Percentiles rank a stretch among this genome's conserved stretches.
Conservation (phyloP, 345 rosid genomes). For the Gossypium stocksii region DNA sequence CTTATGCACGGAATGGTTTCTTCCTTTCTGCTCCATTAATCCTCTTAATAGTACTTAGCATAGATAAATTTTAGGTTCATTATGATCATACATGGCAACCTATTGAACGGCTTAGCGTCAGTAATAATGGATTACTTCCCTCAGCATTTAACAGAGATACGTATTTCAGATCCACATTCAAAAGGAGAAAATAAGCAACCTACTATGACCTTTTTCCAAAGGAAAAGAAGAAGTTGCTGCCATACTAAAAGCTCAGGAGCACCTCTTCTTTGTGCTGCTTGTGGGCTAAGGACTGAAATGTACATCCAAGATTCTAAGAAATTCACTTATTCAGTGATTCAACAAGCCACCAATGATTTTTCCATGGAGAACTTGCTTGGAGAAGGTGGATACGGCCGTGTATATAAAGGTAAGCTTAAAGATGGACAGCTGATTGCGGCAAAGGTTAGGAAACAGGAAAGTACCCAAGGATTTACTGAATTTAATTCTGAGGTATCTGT, state of each 20-base stretch:
- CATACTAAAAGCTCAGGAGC: slow-evolving; percentile 30
- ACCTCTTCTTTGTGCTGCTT: slow-evolving; percentile 49
- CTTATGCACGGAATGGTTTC: no score
- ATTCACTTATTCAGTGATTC: slow-evolving; percentile 46
- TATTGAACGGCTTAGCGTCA: no score
- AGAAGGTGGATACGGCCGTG: slow-evolving; percentile 64
- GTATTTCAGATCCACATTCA: slow-evolving; percentile 11
- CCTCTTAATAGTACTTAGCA: no score
- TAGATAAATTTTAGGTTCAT: neutral
- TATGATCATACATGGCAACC: neutral
- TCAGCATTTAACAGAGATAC: neutral
- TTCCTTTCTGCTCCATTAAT: neutral
- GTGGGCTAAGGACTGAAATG: slow-evolving; percentile 46
- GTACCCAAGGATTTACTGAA: slow-evolving; percentile 50
- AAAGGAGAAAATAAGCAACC: slow-evolving; percentile 16
- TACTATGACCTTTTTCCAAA: slow-evolving; percentile 15
- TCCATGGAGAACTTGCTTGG: slow-evolving; percentile 46
- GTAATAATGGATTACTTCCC: neutral
- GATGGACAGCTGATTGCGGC: slow-evolving; percentile 59
- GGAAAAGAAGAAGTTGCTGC: slow-evolving; percentile 10
- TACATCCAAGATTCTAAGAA: slow-evolving; percentile 41
- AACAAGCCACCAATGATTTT: slow-evolving; percentile 47
- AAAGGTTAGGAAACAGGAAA: slow-evolving; percentile 56
- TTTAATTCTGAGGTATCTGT: slow-evolving; percentile 52
- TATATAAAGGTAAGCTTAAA: slow-evolving; percentile 49